phyloP scores from a whole-genome alignment of 768 basidiomycete species.

The Tylopilus intermedius region DNA sequence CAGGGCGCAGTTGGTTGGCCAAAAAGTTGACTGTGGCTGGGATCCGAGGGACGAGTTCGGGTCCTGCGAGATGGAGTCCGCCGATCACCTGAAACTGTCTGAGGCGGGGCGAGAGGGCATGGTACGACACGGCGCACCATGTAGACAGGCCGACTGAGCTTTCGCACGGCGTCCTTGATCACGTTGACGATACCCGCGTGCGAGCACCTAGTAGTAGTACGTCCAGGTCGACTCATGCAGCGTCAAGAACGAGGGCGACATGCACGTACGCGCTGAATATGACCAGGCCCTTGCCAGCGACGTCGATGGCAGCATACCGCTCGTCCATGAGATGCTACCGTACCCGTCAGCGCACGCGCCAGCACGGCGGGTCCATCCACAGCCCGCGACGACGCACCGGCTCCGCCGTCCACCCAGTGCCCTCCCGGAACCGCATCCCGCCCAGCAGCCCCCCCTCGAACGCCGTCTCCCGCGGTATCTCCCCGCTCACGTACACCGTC shows the following conservation, averaged over 20 bases:
- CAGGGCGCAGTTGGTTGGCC: slow-evolving; percentile 50
- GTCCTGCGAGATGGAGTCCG: slow-evolving; percentile 76
- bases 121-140: slow-evolving; percentile 45
- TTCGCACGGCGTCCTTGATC: slow-evolving; percentile 59
- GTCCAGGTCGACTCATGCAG: too few relatives aligned
- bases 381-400: slow-evolving; percentile 34
- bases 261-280: slow-evolving; percentile 75
- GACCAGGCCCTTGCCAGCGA: slow-evolving; percentile 75
- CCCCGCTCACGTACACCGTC: slow-evolving; percentile 73
- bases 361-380: too few relatives aligned
- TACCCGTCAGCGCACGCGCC: neutral
- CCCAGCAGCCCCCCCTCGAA: slow-evolving; percentile 69
- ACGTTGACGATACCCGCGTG: slow-evolving; percentile 89
- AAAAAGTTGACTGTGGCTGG: slow-evolving; percentile 69
- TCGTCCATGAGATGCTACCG: slow-evolving; percentile 76
- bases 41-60: slow-evolving; percentile 60
- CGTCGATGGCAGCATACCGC: slow-evolving; percentile 71
- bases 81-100: slow-evolving; percentile 57
- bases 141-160: slow-evolving; percentile 63
- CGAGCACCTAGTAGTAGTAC: slow-evolving; percentile 41
- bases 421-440: slow-evolving; percentile 55
- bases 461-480: slow-evolving; percentile 65
- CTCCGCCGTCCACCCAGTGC: slow-evolving; percentile 46
- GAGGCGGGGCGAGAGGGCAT: neutral
- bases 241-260: neutral